A percentile compares a stretch with the other conserved stretches of the same genome.
phyloP scores from a whole-genome alignment of 441 rosid species.

The Arabidopsis hybrid region DNA sequence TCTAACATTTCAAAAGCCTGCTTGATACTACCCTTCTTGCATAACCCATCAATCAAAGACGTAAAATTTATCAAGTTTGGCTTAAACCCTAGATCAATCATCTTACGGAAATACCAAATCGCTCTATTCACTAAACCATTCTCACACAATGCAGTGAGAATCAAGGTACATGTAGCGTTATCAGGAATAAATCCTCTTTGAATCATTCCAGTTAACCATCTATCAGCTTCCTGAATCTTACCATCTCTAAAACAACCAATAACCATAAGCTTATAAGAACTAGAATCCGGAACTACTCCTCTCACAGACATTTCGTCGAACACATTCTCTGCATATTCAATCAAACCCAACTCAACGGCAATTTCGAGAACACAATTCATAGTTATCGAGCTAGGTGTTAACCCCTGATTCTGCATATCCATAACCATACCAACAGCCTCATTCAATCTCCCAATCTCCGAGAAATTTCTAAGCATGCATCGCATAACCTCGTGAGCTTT shows the following conservation, averaged over 20 bases:
- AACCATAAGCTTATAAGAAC: conserved; percentile 69
- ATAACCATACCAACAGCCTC: conserved; percentile 76
- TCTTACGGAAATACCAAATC: conserved; percentile 71
- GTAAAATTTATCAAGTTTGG: conserved; percentile 87
- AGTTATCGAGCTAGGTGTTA: conserved; percentile 48
- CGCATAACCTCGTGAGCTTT: conserved; percentile 74
- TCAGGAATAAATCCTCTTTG: conserved; percentile 68
- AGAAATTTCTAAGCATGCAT: conserved; percentile 69
- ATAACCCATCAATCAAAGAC: conserved; percentile 76
- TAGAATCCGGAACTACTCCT: conserved; percentile 70
- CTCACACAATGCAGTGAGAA: conserved; percentile 60
- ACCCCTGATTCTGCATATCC: conserved; percentile 81
- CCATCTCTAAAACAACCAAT: conserved; percentile 65
- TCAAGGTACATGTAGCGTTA: conserved; percentile 75
- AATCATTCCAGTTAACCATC: conserved; percentile 72
- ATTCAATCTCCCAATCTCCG: conserved; percentile 71
- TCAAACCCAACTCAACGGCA: conserved; percentile 57
- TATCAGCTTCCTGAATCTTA: conserved; percentile 66
- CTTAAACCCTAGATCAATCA: conserved; percentile 64
- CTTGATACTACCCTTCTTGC: conserved; percentile 84
- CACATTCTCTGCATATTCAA: conserved; percentile 66
- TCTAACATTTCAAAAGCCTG: conserved; percentile 89
- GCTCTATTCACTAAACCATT: conserved; percentile 68
- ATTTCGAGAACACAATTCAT: conserved; percentile 60
- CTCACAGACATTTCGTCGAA: conserved; percentile 79